Evolutionary conservation across 345 rosid species (phyloP), one percentile per base, ranked within the genome.

Genomic region (Boechera retrofracta): DNA sequence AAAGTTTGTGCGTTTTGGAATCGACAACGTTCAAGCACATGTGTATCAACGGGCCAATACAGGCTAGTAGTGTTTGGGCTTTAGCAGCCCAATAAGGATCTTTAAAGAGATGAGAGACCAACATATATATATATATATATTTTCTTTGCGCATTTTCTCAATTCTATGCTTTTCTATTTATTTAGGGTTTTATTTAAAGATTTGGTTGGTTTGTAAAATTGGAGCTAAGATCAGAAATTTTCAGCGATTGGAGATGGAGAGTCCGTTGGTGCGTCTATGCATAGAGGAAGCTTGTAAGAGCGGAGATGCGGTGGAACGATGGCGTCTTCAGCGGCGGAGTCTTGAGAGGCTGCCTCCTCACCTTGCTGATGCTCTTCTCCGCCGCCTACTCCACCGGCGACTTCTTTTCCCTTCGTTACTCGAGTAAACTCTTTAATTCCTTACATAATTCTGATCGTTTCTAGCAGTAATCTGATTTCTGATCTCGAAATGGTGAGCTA

Each of bases 351-450:
- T 95, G 73, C 99, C 98, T 58, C 66, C 92, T 76, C 84, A 78
- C 74, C 97, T 95, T 38, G 93, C 99, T 72, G 89, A 87, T 65
- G 83, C 89, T 66, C 86, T 95, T 39, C 79, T 95, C 80, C 87
- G 77, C 33, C 82, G 78, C 55, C 98, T 95, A 75, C 80, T 77
- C 76, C 87, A 4, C 16, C 91, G 89, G 67, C 87, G 89, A 77
- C 90, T 92, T 63, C 94, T 95, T 72, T 91, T 72, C 64, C 99
- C 99, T 74, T 90, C 98, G 63, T 79, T 95, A 75, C 97, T 95
- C 72, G 98, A 89, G 98, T 94, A 85, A 57, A 21, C 7, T 57
- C 31, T 63, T 42, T 3, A 36, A 7, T 73, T 54, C 36, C 33
- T 77, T 42, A 1, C n/a, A 15, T 7, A 18, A 8, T 65, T 53